Conservation (phyloP, 768 basidiomycete genomes). For the Vishniacozyma victoriae region DNA sequence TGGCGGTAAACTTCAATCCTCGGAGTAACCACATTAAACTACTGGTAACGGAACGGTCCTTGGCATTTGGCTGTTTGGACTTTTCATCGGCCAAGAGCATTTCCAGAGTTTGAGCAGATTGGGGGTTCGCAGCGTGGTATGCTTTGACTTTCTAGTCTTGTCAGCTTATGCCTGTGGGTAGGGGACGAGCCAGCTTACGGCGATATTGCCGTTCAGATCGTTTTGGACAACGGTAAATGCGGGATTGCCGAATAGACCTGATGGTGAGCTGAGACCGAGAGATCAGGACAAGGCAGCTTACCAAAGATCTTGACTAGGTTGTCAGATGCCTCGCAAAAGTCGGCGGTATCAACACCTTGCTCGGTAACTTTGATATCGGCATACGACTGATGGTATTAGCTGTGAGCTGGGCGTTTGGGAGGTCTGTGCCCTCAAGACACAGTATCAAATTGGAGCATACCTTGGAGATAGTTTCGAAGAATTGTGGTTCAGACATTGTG, state of each 20-base stretch:
- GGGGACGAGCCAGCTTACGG: conserved; percentile 53
- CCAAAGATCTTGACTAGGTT: conserved; percentile 89
- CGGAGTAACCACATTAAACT: conserved; percentile 86
- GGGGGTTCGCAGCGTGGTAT: conserved; percentile 64
- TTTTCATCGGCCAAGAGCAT: conserved; percentile 76
- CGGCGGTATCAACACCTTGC: conserved; percentile 76
- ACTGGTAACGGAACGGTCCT: conserved; percentile 71
- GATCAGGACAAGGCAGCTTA: conserved; percentile 43
- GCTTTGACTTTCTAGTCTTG: conserved; percentile 79
- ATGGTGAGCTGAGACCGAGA: neutral
- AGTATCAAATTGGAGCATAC: conserved; percentile 7
- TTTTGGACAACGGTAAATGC: conserved; percentile 77
- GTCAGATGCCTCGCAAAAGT: conserved; percentile 80
- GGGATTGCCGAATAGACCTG: conserved; percentile 77
- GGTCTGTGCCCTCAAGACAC: neutral
- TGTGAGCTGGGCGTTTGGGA: neutral
- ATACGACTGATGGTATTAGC: conserved; percentile 85
- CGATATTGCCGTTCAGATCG: conserved; percentile 88
- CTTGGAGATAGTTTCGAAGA: conserved; percentile 45
- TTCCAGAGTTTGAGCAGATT: conserved; percentile 71
- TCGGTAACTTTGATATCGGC: conserved; percentile 80
- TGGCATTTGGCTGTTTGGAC: conserved; percentile 58
- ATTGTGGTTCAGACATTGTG: conserved; percentile 30
- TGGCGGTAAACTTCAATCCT: conserved; percentile 75
- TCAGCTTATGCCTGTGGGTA: neutral